A percentile compares a stretch with the other conserved stretches of the same genome.
Evolutionary conservation across 2,329 filamentous ascomycete genomes (phyloP).

Genomic region (Xylaria sp.): DNA sequence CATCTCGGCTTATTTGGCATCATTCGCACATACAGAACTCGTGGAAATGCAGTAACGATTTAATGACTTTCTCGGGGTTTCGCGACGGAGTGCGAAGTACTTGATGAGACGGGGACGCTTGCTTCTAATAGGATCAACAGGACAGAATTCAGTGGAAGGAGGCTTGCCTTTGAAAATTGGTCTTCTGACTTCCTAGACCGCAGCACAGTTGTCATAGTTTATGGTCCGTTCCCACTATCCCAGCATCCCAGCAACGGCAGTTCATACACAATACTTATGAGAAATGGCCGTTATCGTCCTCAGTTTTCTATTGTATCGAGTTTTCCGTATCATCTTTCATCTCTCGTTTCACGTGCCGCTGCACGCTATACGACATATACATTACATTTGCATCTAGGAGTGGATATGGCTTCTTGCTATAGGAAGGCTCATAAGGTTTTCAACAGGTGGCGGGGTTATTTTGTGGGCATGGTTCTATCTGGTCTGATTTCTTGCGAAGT

Average conservation of each 20-base stretch:
- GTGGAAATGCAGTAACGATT: constrained; percentile 41
- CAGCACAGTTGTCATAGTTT: background rate
- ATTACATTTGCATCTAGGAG: constrained; percentile 26
- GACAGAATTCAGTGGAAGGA: background rate
- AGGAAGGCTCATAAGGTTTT: constrained; percentile 1
- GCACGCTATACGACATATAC: constrained; percentile 29
- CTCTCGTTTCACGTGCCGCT: constrained; percentile 4
- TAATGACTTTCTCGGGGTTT: constrained; percentile 32
- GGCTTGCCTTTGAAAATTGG: background rate
- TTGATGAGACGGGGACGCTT: background rate
- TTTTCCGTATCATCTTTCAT: constrained; percentile 1
- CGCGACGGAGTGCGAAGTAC: constrained; percentile 6
- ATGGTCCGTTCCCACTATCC: background rate
- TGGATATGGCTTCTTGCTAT: constrained; percentile 8
- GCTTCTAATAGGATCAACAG: background rate
- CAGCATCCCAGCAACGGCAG: constrained; percentile 6
- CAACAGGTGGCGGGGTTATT: background rate
- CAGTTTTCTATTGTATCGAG: constrained; percentile 15
- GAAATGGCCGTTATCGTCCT: constrained; percentile 10
- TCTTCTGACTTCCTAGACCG: background rate
- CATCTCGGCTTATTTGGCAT: constrained; percentile 27
- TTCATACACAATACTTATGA: constrained; percentile 15
- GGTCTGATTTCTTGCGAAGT: constrained; percentile 8
- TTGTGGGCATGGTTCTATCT: constrained; percentile 1
- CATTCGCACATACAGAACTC: constrained; percentile 26